Evolutionary conservation across 1,284 basidiomycete species (phyloP), one percentile per base, ranked within the genome.

Genomic region (Ceratobasidium sp.): DNA sequence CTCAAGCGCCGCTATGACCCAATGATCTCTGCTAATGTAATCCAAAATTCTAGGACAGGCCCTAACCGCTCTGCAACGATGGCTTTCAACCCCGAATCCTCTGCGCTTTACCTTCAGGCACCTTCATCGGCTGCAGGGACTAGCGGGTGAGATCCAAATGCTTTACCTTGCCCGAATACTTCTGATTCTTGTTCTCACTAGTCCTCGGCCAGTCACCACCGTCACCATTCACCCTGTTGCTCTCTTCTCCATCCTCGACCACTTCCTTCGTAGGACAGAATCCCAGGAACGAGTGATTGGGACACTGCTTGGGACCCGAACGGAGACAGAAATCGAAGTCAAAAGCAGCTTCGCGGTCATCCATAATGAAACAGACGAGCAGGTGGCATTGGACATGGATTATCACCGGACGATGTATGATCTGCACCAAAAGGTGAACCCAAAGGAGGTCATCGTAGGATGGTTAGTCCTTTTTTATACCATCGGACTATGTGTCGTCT

Each of bases 381-480:
- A 95, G 82, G 92, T 95, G 56, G 94, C 93, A 8, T 92, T 98
- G 74, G 96, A 98, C 81, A 94, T 95, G 88, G 95, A 97, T 74
- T 96, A 98, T 82, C 95, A 97, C 81, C 89, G 91, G 76, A 88
- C 89, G 67, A 95, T 98, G 92, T 92, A 92, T 78, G 95, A 98
- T 75, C 85, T 98, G 72, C 91, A 92, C 79, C 88, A 90, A 78
- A 92, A 89, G 78, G 92, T 93, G 14, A 89, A 88, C 78, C 89
- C 92, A 16, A 91, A 91, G 78, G 93, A 96, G 79, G 87, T 89
- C 66, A 94, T 96, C 75, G 92, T 96, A 54, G 94, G 94, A 75
- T 96, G 94, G 94, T 94, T 77, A 73, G 88, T 83, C 21, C 33
- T 12, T 48, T 53, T 8, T 33, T 18, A 21, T 28, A 21, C 30